Percentiles rank a stretch among this genome's conserved stretches.
Conservation (phyloP, 2,329 filamentous ascomycete species). For the Ramichloridium luteum region DNA sequence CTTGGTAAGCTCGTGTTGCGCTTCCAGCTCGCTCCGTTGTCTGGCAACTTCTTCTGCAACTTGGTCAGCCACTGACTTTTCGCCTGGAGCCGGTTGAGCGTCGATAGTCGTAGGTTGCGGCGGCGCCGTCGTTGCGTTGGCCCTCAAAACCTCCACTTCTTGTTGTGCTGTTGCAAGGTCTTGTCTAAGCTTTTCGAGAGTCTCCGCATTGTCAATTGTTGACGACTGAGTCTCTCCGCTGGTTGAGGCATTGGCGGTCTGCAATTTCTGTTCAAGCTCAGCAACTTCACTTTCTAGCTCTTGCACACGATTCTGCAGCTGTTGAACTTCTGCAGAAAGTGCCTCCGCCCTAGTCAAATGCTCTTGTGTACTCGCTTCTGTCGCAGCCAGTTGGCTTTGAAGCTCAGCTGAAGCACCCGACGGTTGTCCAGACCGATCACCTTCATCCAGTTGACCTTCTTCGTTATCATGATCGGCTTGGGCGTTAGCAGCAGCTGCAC, state of each 20-base stretch:
- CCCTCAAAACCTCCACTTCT: slow-evolving; percentile 34
- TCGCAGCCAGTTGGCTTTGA: slow-evolving; percentile 27
- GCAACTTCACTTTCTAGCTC: slow-evolving; percentile 51
- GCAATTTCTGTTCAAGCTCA: slow-evolving; percentile 28
- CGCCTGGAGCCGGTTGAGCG: slow-evolving; percentile 14
- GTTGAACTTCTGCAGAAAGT: slow-evolving; percentile 31
- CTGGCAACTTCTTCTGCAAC: slow-evolving; percentile 32
- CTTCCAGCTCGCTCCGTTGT: slow-evolving; percentile 27
- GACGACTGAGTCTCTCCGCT: slow-evolving; percentile 1
- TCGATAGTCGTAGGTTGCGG: slow-evolving; percentile 8
- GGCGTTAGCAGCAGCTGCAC: slow-evolving; percentile 28
- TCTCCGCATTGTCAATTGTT: slow-evolving; percentile 12
- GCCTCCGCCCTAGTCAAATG: slow-evolving; percentile 26
- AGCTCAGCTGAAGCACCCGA: slow-evolving; percentile 25
- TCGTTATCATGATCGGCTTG: slow-evolving; percentile 26
- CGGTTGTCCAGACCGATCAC: slow-evolving; percentile 13
- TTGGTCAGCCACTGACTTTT: slow-evolving; percentile 36
- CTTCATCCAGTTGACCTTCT: slow-evolving; percentile 35
- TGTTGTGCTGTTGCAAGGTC: slow-evolving; percentile 34
- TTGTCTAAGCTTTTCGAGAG: slow-evolving; percentile 27
- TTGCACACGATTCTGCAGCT: slow-evolving; percentile 48
- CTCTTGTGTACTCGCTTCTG: slow-evolving; percentile 29
- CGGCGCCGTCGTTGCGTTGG: slow-evolving; percentile 20
- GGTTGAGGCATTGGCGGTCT: slow-evolving; percentile 16
- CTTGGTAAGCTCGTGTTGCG: slow-evolving; percentile 26